Percentiles rank a stretch among this genome's conserved stretches.
These are phyloP conservation scores for Monilinia polystroma DNA, from an alignment of 2,329 filamentous ascomycete species.

Conservation along the genomic window DNA sequence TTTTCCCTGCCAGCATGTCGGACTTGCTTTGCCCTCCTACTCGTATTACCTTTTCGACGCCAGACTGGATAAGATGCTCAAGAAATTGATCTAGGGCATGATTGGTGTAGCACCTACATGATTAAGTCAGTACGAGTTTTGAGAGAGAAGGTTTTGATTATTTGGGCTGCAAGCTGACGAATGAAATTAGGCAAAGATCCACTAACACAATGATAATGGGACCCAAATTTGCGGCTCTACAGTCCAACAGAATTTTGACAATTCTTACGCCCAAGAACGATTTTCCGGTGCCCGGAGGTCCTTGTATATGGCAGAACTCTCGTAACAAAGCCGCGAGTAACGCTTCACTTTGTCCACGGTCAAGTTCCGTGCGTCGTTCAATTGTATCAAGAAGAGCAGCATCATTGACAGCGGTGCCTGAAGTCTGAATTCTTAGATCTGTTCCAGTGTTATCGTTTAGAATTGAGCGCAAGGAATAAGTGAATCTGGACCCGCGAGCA, in stretches of 20 bases:
- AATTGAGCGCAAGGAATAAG: slow-evolving; percentile 28
- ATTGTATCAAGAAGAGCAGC: slow-evolving; percentile 27
- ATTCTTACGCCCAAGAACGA: slow-evolving; percentile 37
- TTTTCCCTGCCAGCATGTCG: slow-evolving; percentile 29
- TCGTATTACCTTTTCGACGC: slow-evolving; percentile 49
- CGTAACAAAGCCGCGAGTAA: slow-evolving; percentile 34
- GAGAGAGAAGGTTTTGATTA: slow-evolving; percentile 34
- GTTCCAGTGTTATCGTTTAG: slow-evolving; percentile 26
- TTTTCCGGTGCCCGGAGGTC: slow-evolving; percentile 37
- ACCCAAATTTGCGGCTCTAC: slow-evolving; percentile 35
- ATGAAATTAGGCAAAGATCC: neutral
- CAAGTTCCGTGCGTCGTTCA: slow-evolving; percentile 28
- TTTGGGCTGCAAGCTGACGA: slow-evolving; percentile 41
- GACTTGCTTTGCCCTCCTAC: slow-evolving; percentile 43
- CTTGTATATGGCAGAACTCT: slow-evolving; percentile 46
- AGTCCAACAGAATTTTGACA: slow-evolving; percentile 40
- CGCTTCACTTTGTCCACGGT: slow-evolving; percentile 44
- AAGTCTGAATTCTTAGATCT: slow-evolving; percentile 17
- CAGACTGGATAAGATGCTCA: slow-evolving; percentile 48
- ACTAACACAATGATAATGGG: slow-evolving; percentile 42
- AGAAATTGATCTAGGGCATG: slow-evolving; percentile 45
- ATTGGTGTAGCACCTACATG: slow-evolving; percentile 38
- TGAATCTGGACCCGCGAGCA: slow-evolving; percentile 25
- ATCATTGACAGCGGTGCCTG: slow-evolving; percentile 20
- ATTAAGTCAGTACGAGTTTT: neutral